phyloP scores from a whole-genome alignment of 495 filamentous ascomycete species.

The Aeminium ludgeri region DNA sequence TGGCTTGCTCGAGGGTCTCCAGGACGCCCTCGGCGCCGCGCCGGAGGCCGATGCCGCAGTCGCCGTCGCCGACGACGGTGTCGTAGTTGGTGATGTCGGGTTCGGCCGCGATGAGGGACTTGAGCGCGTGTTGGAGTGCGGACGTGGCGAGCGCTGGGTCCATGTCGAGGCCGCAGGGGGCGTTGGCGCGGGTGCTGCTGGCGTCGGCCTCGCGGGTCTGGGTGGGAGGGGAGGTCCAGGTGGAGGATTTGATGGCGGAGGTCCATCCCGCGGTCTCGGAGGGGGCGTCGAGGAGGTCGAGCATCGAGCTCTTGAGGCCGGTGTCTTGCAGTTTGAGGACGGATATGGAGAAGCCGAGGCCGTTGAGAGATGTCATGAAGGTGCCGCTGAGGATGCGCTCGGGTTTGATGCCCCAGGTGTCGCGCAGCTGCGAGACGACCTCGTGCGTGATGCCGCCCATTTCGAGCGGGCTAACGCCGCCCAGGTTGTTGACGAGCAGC shows the following conservation, averaged over 20 bases:
- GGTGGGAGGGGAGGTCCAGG: conserved; percentile 32
- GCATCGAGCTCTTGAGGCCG: conserved; percentile 64
- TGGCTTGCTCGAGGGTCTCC: conserved; percentile 34
- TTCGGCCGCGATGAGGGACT: conserved; percentile 58
- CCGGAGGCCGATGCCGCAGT: conserved; percentile 82
- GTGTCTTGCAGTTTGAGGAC: conserved; percentile 69
- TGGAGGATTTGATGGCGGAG: conserved; percentile 35
- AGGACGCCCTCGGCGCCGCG: conserved; percentile 71
- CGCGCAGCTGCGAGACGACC: conserved; percentile 58
- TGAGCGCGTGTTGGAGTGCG: conserved; percentile 48
- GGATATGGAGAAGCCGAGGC: conserved; percentile 78
- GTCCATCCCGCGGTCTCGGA: conserved; percentile 78
- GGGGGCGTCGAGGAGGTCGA: conserved; percentile 74
- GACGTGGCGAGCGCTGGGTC: conserved; percentile 41
- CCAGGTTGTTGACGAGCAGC: conserved; percentile 81
- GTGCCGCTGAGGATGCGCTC: conserved; percentile 49
- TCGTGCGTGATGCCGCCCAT: conserved; percentile 80
- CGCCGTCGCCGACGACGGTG: conserved; percentile 85
- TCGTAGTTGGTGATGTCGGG: conserved; percentile 77
- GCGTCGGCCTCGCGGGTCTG: conserved; percentile 15
- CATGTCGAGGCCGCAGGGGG: conserved; percentile 54
- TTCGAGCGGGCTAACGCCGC: conserved; percentile 79
- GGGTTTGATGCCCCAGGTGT: conserved; percentile 53
- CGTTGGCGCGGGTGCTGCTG: conserved; percentile 30
- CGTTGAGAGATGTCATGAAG: conserved; percentile 81